Evolutionary conservation across 2,329 filamentous ascomycete genomes (phyloP).

Genomic region (Penicillium paneum): DNA sequence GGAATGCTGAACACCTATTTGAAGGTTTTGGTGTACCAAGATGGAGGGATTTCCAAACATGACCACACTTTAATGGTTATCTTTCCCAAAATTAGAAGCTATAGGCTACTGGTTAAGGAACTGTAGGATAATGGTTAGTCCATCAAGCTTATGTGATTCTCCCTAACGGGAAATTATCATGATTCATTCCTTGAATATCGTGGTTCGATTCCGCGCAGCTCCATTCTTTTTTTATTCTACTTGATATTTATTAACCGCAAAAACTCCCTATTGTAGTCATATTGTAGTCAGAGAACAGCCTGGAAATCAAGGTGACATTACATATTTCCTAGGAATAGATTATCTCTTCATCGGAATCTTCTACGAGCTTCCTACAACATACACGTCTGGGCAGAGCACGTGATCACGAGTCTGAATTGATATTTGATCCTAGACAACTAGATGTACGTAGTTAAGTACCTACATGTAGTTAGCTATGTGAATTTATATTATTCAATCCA

Average conservation of each 20-base stretch:
- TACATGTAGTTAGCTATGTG: too few species aligned
- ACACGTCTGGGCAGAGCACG: not conserved
- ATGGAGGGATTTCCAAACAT: not conserved
- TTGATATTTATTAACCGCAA: too few species aligned
- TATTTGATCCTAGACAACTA: not conserved
- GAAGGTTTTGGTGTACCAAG: too few species aligned
- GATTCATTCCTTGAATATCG: constrained; percentile 10
- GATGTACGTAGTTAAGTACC: not conserved
- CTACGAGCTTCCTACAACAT: not conserved
- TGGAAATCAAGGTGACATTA: too few species aligned
- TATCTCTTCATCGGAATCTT: not conserved
- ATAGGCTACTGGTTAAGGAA: constrained; percentile 4
- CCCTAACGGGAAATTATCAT: constrained; percentile 2
- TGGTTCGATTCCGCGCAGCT: constrained; percentile 9
- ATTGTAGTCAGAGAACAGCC: not conserved
- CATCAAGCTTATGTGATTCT: constrained; percentile 8
- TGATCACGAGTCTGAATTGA: not conserved
- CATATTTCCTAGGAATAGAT: too few species aligned
- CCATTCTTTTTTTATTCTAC: constrained; percentile 1
- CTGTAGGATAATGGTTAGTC: constrained; percentile 10
- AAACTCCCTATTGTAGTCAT: too few species aligned
- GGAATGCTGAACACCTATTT: not conserved
- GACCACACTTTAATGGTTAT: not conserved
- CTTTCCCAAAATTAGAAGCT: not conserved
- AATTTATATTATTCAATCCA: not conserved